Conservation (phyloP, 169 alveolate genomes). For the Babesia gibsoni region DNA sequence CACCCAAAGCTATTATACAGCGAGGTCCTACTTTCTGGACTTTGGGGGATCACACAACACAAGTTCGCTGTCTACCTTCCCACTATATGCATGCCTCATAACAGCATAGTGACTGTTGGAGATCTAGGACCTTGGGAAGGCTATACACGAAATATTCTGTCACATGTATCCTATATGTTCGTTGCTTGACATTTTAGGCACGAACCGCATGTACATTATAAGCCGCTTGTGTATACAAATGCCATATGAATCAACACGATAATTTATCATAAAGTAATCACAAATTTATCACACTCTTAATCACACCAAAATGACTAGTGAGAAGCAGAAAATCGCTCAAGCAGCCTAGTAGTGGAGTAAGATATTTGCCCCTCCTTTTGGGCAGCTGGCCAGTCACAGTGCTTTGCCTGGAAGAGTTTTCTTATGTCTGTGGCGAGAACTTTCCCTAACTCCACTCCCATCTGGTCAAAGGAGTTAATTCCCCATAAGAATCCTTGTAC, state of each 20-base stretch:
- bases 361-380: slow-evolving; percentile 51
- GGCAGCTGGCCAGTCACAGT: slow-evolving; percentile 27
- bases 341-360: slow-evolving; percentile 57
- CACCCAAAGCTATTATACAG: slow-evolving; percentile 20
- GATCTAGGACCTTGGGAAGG: not conserved
- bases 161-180: slow-evolving; percentile 19
- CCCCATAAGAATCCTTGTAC: slow-evolving; percentile 92
- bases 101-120: slow-evolving; percentile 27
- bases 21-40: slow-evolving; percentile 38
- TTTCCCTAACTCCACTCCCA: slow-evolving; percentile 95
- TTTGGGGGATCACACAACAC: slow-evolving; percentile 7
- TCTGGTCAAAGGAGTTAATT: slow-evolving; percentile 96
- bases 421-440: slow-evolving; percentile 73
- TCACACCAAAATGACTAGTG: too few relatives aligned
- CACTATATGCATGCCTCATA: slow-evolving; percentile 53
- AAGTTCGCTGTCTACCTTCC: slow-evolving; percentile 62
- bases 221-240: not conserved
- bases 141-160: slow-evolving; percentile 34
- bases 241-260: too few relatives aligned
- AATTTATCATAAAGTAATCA: too few relatives aligned
- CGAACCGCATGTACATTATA: not conserved
- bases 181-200: not conserved
- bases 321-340: slow-evolving; percentile 2
- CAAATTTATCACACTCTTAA: too few relatives aligned
- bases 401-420: slow-evolving; percentile 56